Conservation (phyloP, 768 basidiomycete genomes). For the Termitomyces sp. region DNA sequence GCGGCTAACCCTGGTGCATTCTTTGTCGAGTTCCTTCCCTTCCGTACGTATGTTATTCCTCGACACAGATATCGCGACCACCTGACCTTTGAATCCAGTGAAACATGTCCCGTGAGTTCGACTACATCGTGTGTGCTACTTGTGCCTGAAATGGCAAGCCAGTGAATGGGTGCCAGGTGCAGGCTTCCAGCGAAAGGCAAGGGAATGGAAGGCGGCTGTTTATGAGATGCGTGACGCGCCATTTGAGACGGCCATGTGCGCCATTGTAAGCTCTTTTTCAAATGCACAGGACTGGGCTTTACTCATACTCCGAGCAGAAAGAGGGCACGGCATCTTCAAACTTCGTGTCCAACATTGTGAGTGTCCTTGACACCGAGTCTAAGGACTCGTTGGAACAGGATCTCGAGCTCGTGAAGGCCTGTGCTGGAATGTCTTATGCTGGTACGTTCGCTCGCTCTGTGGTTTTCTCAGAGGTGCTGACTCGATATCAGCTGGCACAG, state of each 20-base stretch:
- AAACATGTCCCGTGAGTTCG: slow-evolving; percentile 43
- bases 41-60: slow-evolving; percentile 17
- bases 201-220: slow-evolving; percentile 42
- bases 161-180: slow-evolving; percentile 49
- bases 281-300: not conserved
- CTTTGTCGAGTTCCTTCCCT: slow-evolving; percentile 45
- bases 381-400: slow-evolving; percentile 16
- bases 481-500: slow-evolving; percentile 30
- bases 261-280: slow-evolving; percentile 26
- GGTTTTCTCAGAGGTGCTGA: not conserved
- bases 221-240: slow-evolving; percentile 44
- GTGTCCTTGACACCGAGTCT: slow-evolving; percentile 16
- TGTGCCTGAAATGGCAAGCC: not conserved
- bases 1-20: slow-evolving; percentile 49
- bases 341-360: slow-evolving; percentile 28
- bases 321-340: slow-evolving; percentile 26
- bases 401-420: slow-evolving; percentile 26
- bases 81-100: slow-evolving; percentile 24
- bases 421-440: slow-evolving; percentile 33
- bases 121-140: not conserved
- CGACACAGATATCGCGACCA: not conserved
- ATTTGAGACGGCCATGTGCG: slow-evolving; percentile 29
- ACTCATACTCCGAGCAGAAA: slow-evolving; percentile 16
- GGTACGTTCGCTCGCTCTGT: slow-evolving; percentile 17
- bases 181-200: slow-evolving; percentile 44